phyloP scores from a whole-genome alignment of 805 yeast genomes.

The Candida andamanensis region DNA sequence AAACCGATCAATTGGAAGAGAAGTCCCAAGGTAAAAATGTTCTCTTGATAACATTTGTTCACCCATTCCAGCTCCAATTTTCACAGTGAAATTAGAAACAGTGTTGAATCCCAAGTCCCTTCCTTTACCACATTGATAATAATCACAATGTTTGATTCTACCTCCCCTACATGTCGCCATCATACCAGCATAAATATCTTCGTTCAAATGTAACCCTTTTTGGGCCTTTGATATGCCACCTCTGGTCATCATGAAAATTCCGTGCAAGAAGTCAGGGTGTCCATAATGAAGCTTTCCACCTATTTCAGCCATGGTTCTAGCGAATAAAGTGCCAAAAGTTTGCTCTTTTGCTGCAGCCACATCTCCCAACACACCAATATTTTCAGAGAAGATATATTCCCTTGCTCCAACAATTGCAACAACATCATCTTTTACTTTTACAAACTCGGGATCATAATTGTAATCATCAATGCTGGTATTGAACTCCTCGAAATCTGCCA shows the following conservation, averaged over 20 bases:
- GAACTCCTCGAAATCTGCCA: constrained; percentile 88
- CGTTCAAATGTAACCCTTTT: constrained; percentile 86
- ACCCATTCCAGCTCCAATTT: constrained; percentile 98
- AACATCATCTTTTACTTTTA: constrained; percentile 14
- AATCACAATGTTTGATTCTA: constrained; percentile 90
- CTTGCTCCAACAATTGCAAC: constrained; percentile 95
- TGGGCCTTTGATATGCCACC: constrained; percentile 97
- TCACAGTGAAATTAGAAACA: constrained; percentile 86
- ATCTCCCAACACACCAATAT: constrained; percentile 88
- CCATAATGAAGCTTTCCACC: constrained; percentile 96
- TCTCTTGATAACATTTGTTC: constrained; percentile 91
- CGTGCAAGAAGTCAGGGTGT: constrained; percentile 92
- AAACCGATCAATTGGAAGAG: constrained; percentile 82
- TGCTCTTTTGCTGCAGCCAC: constrained; percentile 98
- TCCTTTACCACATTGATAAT: constrained; percentile 95
- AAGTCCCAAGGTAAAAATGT: constrained; percentile 86
- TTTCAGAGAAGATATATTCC: constrained; percentile 90
- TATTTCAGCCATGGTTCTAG: constrained; percentile 86
- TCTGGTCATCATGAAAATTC: constrained; percentile 86
- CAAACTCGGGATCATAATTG: constrained; percentile 53
- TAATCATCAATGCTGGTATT: constrained; percentile 44
- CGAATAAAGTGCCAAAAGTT: constrained; percentile 93
- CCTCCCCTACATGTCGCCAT: constrained; percentile 87
- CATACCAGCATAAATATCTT: constrained; percentile 96
- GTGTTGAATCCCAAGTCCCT: constrained; percentile 93